Base-by-base conservation (phyloP, 2,329 filamentous ascomycete genomes). In the Beauveria sp. region DNA sequence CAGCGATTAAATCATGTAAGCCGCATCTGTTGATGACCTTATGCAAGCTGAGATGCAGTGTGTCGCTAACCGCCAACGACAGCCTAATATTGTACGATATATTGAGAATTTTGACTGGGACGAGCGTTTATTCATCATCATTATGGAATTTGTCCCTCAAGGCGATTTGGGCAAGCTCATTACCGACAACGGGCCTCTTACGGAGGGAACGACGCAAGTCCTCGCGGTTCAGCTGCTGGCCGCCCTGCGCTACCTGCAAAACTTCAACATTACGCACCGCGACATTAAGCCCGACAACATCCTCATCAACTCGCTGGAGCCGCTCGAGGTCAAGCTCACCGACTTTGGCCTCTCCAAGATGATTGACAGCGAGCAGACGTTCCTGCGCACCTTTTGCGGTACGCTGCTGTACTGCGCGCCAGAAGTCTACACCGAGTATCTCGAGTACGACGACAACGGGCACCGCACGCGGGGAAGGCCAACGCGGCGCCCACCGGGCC, bases 261-360 rank as follows among this genome's bases (percentile, higher is more conserved):
- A 81, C 58, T 88, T 89, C 68, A 91, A 89, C 70, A 97, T 99
- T 67, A 97, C 93, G 0, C 94, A 99, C 75, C 89, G 94, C n/a
- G 94, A 99, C 73, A 92, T 99, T 70, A 99, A 99, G 71, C 94
- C 94, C 0, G 94, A 99, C 78, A 99, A 99, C 69, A 97, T 99
- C 63, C 80, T 99, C 46, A 90, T 97, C 66, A 80, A 86, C 12
- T 87, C 85, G 1, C 72, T 84, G 10, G 79, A 87, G 6, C 92
- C 92, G 0, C 84, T 96, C 54, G 80, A 84, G 16, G 88, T 97
- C 67, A 97, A 99, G 74, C 79, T 99, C 16, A 96, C 94, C 0
- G 94, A 99, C 71, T 99, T 99, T 76, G 94, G 94, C 3, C 77
- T 99, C 5, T 97, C 94, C 2, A 99, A 99, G 72, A 92, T 96